phyloP scores from a whole-genome alignment of 192 early-diverging fungal species.

The Coemansia asiatica region DNA sequence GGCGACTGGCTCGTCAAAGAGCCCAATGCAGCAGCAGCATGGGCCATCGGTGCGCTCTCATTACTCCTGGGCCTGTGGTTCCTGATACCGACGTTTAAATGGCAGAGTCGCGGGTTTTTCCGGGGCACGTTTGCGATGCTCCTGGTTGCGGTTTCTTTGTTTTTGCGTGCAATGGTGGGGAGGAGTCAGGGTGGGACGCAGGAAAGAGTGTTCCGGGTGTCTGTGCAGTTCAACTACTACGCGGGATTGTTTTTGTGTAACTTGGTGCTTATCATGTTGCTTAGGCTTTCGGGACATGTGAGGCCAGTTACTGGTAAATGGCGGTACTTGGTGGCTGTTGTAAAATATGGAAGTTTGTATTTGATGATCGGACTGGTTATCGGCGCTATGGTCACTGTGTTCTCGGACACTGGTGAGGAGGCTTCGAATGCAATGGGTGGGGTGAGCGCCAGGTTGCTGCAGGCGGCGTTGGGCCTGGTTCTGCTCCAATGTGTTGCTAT shows the following conservation, averaged over 20 bases:
- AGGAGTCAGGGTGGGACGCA: not conserved
- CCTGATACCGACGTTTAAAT: not conserved
- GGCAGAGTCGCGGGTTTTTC: not conserved
- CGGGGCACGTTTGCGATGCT: conserved; percentile 3
- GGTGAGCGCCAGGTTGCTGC: not conserved
- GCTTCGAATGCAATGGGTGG: not conserved
- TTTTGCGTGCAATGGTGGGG: conserved; percentile 19
- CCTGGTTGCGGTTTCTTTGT: conserved; percentile 13
- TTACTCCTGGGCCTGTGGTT: conserved; percentile 10
- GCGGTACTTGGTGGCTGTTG: not conserved
- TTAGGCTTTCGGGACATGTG: not conserved
- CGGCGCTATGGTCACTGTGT: not conserved
- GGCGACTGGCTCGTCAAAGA: conserved; percentile 28
- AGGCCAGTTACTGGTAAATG: not conserved
- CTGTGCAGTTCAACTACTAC: conserved; percentile 20
- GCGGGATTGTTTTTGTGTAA: not conserved
- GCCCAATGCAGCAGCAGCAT: conserved; percentile 9
- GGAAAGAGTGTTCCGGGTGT: conserved; percentile 10
- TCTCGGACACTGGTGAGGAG: not conserved
- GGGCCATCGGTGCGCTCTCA: conserved; percentile 15
- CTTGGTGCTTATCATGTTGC: not conserved
- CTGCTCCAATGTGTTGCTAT: not conserved
- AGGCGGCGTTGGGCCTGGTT: not conserved
- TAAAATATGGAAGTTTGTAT: not conserved
- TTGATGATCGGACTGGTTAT: not conserved